phyloP scores from a whole-genome alignment of 2,329 filamentous ascomycete species.

The Anisogramma anomala region DNA sequence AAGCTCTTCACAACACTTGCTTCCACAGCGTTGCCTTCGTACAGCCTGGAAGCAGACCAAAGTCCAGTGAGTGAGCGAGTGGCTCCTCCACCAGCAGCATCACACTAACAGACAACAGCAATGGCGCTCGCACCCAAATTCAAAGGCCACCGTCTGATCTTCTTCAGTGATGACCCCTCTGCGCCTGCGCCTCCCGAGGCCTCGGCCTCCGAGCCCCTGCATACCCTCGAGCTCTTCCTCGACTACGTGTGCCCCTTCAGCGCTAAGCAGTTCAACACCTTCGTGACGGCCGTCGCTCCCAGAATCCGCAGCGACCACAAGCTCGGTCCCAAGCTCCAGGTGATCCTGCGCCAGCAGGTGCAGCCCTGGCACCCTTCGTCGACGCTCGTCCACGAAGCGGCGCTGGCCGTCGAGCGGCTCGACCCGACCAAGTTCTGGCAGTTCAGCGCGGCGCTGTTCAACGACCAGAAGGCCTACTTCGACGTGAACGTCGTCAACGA shows the following conservation, averaged over 20 bases:
- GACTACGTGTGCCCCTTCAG: constrained; percentile 80
- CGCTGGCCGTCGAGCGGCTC: constrained; percentile 62
- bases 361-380: constrained; percentile 92
- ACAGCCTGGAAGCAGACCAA: no score
- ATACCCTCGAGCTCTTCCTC: constrained; percentile 58
- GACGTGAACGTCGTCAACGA: constrained; percentile 78
- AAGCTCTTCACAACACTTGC: no score
- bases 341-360: constrained; percentile 84
- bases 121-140: constrained; percentile 74
- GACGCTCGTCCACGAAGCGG: constrained; percentile 69
- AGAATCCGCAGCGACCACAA: constrained; percentile 49
- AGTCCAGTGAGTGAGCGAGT: no score
- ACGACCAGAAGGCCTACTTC: constrained; percentile 65
- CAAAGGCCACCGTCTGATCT: constrained; percentile 55
- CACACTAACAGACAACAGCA: constrained; percentile 7
- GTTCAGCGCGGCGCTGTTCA: constrained; percentile 58
- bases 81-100: no score
- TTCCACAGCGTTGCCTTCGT: no score
- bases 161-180: constrained; percentile 27
- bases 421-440: constrained; percentile 65
- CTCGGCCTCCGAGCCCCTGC: constrained; percentile 30
- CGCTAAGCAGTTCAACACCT: constrained; percentile 62
- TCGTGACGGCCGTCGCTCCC: constrained; percentile 56
- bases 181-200: constrained; percentile 24
- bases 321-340: constrained; percentile 45